phyloP scores from a whole-genome alignment of 257 asterid species.

The Scutellaria barbata region DNA sequence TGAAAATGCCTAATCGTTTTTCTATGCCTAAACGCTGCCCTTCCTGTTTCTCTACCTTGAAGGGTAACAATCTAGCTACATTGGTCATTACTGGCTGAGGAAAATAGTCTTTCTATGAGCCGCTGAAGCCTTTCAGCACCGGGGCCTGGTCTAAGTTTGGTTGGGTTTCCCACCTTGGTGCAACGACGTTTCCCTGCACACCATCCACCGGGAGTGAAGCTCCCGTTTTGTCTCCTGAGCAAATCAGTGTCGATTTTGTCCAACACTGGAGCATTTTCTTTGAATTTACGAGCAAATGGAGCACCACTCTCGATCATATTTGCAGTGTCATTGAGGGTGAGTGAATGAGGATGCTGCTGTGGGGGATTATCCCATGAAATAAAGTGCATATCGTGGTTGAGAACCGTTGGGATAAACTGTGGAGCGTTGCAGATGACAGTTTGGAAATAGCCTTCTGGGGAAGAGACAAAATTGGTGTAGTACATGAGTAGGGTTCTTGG shows the following conservation, averaged over 20 bases:
- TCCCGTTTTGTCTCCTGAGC: slow-evolving; percentile 63
- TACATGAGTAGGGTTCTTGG: slow-evolving; percentile 96
- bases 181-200: slow-evolving; percentile 75
- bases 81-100: slow-evolving; percentile 46
- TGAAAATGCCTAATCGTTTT: slow-evolving; percentile 10
- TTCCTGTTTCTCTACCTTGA: not conserved
- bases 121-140: slow-evolving; percentile 74
- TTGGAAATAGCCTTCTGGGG: slow-evolving; percentile 97
- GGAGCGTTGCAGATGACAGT: slow-evolving; percentile 94
- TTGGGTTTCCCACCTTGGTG: slow-evolving; percentile 63
- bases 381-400: slow-evolving; percentile 95
- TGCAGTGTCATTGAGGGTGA: slow-evolving; percentile 68
- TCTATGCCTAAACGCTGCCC: slow-evolving; percentile 12
- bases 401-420: slow-evolving; percentile 65
- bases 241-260: slow-evolving; percentile 73
- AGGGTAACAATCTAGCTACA: slow-evolving; percentile 52
- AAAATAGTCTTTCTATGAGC: slow-evolving; percentile 55
- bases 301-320: slow-evolving; percentile 71
- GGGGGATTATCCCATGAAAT: slow-evolving; percentile 96
- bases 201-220: slow-evolving; percentile 94
- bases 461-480: slow-evolving; percentile 86
- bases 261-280: slow-evolving; percentile 50
- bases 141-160: slow-evolving; percentile 65
- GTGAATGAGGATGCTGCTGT: slow-evolving; percentile 76
- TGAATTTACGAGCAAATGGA: slow-evolving; percentile 93